phyloP scores from a whole-genome alignment of 2,329 filamentous ascomycete species.

The Fusarium papillatum region DNA sequence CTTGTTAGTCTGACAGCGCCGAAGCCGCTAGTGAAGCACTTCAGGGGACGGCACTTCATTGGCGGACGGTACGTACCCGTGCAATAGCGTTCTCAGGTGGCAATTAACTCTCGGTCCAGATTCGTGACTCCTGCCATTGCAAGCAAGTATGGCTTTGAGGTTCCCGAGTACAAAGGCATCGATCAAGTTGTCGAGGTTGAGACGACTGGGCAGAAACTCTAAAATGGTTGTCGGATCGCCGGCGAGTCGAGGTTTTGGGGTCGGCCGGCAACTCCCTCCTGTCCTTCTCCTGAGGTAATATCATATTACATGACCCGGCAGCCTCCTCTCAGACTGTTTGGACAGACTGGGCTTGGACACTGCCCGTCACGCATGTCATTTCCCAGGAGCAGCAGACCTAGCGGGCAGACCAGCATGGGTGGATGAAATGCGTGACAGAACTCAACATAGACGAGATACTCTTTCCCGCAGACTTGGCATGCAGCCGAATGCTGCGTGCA shows the following conservation, averaged over 20 bases:
- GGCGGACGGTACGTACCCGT: constrained; percentile 77
- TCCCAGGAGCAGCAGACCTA: constrained; percentile 53
- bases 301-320: constrained; percentile 65
- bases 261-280: constrained; percentile 10
- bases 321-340: constrained; percentile 69
- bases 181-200: constrained; percentile 90
- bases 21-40: constrained; percentile 89
- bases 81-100: not conserved
- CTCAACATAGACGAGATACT: constrained; percentile 70
- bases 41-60: constrained; percentile 90
- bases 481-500: constrained; percentile 69
- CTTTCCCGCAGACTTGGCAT: constrained; percentile 72
- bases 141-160: constrained; percentile 86
- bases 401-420: constrained; percentile 62
- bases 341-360: constrained; percentile 72
- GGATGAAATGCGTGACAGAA: constrained; percentile 67
- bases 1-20: constrained; percentile 93
- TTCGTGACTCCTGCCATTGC: constrained; percentile 86
- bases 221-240: constrained; percentile 35
- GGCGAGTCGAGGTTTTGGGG: constrained; percentile 13
- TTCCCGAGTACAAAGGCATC: constrained; percentile 86
- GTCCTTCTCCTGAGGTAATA: constrained; percentile 20
- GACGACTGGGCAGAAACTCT: constrained; percentile 65
- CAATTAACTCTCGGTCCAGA: constrained; percentile 55
- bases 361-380: constrained; percentile 65